Conservation (phyloP, 148 eudicot species). For the Rhododendron henanense region DNA sequence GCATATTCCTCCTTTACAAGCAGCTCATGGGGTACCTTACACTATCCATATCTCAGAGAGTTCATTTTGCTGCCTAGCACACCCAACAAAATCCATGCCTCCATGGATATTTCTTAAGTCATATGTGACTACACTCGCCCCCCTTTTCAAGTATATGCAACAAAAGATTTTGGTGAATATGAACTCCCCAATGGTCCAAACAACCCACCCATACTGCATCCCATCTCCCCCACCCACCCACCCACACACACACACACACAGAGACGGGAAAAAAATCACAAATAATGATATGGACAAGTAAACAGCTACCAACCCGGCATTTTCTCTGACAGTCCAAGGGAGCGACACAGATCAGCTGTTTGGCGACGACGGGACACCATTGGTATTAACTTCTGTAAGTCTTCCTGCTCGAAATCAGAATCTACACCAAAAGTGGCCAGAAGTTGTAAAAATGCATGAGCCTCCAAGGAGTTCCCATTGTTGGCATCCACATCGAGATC, state of each 20-base stretch:
- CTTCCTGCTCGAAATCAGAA: constrained; percentile 75
- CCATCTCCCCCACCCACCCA: not conserved
- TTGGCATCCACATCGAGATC: constrained; percentile 87
- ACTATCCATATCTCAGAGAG: not conserved
- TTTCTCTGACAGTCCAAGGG: constrained; percentile 82
- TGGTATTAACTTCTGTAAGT: constrained; percentile 77
- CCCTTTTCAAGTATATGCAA: not conserved
- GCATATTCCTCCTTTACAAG: not conserved
- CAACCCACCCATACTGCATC: not conserved
- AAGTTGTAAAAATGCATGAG: constrained; percentile 96
- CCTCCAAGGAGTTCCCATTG: constrained; percentile 98
- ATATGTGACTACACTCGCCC: not conserved
- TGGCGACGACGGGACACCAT: constrained; percentile 98
- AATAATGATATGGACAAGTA: not conserved
- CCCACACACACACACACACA: not conserved
- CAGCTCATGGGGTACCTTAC: not conserved
- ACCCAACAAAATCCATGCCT: not conserved
- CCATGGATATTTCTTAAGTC: not conserved
- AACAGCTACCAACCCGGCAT: constrained; percentile 66
- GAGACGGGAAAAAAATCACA: not conserved
- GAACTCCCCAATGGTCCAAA: not conserved
- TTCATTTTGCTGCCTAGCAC: not conserved
- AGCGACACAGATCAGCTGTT: constrained; percentile 95
- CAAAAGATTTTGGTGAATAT: not conserved
- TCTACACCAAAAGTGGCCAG: constrained; percentile 73